These are phyloP conservation scores for Hymenoscyphus linearis DNA, from an alignment of 2,329 filamentous ascomycete genomes.

Conservation along the genomic window DNA sequence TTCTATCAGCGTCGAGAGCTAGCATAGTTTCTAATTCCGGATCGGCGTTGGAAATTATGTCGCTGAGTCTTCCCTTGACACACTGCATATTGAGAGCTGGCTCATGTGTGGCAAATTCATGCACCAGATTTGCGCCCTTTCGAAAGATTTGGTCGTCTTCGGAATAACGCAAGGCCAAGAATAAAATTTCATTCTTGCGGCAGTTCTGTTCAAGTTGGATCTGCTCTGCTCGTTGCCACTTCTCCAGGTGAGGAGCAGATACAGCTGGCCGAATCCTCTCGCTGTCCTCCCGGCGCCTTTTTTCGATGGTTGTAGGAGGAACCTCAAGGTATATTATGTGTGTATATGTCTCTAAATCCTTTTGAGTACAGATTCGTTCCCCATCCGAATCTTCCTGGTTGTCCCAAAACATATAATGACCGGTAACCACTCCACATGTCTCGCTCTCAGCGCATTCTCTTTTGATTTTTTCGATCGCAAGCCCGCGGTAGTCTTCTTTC, in stretches of 20 bases:
- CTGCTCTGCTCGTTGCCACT: conserved; percentile 44
- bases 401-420: conserved; percentile 51
- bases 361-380: conserved; percentile 37
- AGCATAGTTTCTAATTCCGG: conserved; percentile 40
- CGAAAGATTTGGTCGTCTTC: conserved; percentile 6
- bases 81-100: conserved; percentile 35
- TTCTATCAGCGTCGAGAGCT: conserved; percentile 55
- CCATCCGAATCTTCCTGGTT: conserved; percentile 30
- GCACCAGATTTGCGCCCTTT: conserved; percentile 30
- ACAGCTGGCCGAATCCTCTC: conserved; percentile 32
- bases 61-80: conserved; percentile 10
- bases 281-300: conserved; percentile 37
- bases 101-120: conserved; percentile 36
- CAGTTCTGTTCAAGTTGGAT: conserved; percentile 40
- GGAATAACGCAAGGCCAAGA: conserved; percentile 7
- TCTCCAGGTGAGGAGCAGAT: conserved; percentile 36
- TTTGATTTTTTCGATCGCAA: conserved; percentile 42
- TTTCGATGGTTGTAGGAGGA: conserved; percentile 33
- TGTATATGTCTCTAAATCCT: conserved; percentile 44
- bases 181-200: conserved; percentile 36
- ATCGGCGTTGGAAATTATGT: conserved; percentile 9
- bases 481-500: conserved; percentile 37
- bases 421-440: conserved; percentile 44
- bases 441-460: conserved; percentile 33
- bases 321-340: conserved; percentile 54